Conservation (phyloP, 148 eudicot species). For the Dysphania ambrosioides region DNA sequence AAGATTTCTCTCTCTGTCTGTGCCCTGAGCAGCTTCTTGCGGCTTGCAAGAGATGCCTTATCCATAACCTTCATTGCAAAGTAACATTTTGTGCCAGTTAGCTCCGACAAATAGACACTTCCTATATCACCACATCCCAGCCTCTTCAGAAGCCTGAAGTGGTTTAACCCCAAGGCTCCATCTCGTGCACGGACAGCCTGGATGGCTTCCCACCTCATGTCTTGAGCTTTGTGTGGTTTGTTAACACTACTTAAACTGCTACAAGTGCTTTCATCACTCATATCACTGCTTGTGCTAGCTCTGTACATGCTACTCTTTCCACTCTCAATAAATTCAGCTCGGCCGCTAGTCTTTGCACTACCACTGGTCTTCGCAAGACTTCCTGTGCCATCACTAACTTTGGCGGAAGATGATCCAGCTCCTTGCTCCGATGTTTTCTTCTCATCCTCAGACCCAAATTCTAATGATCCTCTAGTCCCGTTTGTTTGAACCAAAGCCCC, state of each 20-base stretch:
- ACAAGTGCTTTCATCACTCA: constrained; percentile 79
- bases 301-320: constrained; percentile 72
- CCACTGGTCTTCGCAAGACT: constrained; percentile 63
- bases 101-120: constrained; percentile 84
- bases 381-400: constrained; percentile 58
- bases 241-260: constrained; percentile 80
- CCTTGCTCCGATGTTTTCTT: constrained; percentile 44
- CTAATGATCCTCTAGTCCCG: constrained; percentile 32
- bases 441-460: constrained; percentile 35
- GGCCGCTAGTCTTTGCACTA: constrained; percentile 66
- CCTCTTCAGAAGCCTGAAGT: constrained; percentile 78
- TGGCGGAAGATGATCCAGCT: constrained; percentile 41
- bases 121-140: constrained; percentile 97
- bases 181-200: constrained; percentile 74
- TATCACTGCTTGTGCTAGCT: constrained; percentile 76
- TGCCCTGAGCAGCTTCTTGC: constrained; percentile 78
- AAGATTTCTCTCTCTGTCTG: constrained; percentile 92
- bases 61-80: constrained; percentile 98
- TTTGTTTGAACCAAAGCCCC: constrained; percentile 7
- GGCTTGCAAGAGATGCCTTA: constrained; percentile 73
- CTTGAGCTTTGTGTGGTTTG: constrained; percentile 88
- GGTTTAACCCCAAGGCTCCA: constrained; percentile 70
- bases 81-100: constrained; percentile 79
- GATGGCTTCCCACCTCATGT: constrained; percentile 89
- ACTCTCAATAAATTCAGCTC: constrained; percentile 61